Percentiles rank a stretch among this genome's conserved stretches.
These are phyloP conservation scores for Maudiozyma saulgeensis DNA, from an alignment of 805 yeast genomes.

Conservation along the genomic window DNA sequence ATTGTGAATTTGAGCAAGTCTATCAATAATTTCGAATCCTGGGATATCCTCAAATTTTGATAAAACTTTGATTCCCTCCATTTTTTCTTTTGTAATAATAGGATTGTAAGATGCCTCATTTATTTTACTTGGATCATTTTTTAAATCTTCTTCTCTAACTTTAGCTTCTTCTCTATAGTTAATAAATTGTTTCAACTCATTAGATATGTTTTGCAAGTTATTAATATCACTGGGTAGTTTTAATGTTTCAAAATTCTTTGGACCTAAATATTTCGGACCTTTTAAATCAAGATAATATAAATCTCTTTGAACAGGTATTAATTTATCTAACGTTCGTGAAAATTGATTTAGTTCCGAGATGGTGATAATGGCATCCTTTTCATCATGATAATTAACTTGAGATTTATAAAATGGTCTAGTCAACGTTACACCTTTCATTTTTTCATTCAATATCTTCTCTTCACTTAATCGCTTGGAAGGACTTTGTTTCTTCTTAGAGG, in stretches of 20 bases:
- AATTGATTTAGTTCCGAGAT: background rate
- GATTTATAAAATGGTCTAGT: conserved; percentile 1
- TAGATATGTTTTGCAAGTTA: conserved; percentile 6
- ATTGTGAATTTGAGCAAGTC: conserved; percentile 14
- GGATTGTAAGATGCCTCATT: background rate
- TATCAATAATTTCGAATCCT: conserved; percentile 4
- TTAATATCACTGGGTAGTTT: conserved; percentile 15
- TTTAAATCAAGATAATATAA: conserved; percentile 12
- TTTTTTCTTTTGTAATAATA: background rate
- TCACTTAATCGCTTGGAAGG: background rate
- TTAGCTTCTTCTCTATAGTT: background rate
- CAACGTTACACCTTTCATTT: background rate
- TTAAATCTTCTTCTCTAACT: background rate
- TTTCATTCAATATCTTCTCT: background rate
- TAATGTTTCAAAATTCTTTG: conserved; percentile 12
- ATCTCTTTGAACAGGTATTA: conserved; percentile 10
- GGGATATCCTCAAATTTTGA: conserved; percentile 1
- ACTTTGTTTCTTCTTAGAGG: background rate
- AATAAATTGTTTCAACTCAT: conserved; percentile 4
- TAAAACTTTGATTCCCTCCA: background rate
- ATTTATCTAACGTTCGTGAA: conserved; percentile 3
- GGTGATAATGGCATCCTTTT: background rate
- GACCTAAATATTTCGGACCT: conserved; percentile 13
- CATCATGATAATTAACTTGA: background rate
- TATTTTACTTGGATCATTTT: background rate